Evolutionary conservation across 768 basidiomycete species (phyloP), one percentile per base, ranked within the genome.

Genomic region (Mrakia gelida): DNA sequence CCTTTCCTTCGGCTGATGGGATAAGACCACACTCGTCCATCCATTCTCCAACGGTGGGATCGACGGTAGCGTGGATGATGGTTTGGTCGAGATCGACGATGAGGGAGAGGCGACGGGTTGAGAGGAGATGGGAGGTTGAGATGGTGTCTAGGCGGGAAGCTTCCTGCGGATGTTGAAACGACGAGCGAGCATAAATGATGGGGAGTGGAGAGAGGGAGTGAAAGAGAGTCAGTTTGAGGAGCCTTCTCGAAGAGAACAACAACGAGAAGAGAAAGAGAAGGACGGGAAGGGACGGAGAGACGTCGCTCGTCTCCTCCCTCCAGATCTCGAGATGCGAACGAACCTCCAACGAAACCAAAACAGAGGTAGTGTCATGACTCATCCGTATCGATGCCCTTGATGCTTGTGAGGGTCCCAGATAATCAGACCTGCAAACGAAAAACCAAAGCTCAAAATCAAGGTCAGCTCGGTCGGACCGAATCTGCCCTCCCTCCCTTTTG

Each of bases 61-160:
- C 97, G 34, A 98, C 95, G 0, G 96, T 98, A 11, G 97, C 96
- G 82, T 99, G 97, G 5, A 99, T 93, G 83, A 98, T 95, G 18
- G 97, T 99, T 84, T 99, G 97, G 85, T 99, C 97, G 49, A 99
- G 89, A 86, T 99, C 97, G 81, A 99, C 96, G 81, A 99, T 98
- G 71, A 99, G 90, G 49, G 93, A 94, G 45, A 99, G 90, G 83
- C 91, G 94, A 75, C 90, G 88, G 7, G 88, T 86, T 76, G 88
- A 87, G 82, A 93, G 88, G 52, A 99, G 89, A 80, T 90, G 91
- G 1, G 91, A 86, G 0, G 93, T 91, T 2, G 91, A 92, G 82
- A 94, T 91, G 56, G 88, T 87, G 83, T 96, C 95, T 79, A 98
- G 91, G 56, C 92, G 89, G 81, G 92, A 90, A 0, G 97, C 97